Conservation (phyloP, 2,329 filamentous ascomycete species). For the Alternaria rosae region DNA sequence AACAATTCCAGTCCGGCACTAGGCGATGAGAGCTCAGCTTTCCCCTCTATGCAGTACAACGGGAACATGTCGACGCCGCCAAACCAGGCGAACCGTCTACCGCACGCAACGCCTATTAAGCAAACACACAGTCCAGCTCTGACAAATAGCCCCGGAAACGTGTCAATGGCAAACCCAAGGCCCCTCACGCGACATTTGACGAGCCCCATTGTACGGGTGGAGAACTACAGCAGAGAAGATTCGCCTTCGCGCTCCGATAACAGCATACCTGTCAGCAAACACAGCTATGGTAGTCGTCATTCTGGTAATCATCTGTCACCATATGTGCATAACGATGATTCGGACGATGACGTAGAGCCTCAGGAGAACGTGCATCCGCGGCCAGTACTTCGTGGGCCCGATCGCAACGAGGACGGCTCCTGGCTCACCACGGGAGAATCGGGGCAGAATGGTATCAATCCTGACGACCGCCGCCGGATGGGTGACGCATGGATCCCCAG, state of each 20-base stretch:
- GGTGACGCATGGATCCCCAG: conserved; percentile 55
- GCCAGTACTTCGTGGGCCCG: conserved; percentile 40
- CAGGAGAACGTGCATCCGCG: conserved; percentile 27
- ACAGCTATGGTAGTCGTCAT: conserved; percentile 44
- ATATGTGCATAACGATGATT: conserved; percentile 44
- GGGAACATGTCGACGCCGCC: conserved; percentile 41
- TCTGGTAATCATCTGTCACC: conserved; percentile 51
- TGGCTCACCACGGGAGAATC: conserved; percentile 53
- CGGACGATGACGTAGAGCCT: conserved; percentile 41
- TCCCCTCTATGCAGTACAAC: conserved; percentile 28
- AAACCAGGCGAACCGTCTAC: conserved; percentile 22
- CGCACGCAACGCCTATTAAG: conserved; percentile 41
- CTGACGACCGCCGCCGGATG: conserved; percentile 53
- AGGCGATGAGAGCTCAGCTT: conserved; percentile 36
- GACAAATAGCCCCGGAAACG: conserved; percentile 47
- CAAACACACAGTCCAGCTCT: conserved; percentile 50
- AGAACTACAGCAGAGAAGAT: conserved; percentile 47
- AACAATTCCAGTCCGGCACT: conserved; percentile 48
- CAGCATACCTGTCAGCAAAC: conserved; percentile 45
- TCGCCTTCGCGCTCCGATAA: conserved; percentile 46
- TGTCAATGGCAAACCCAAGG: conserved; percentile 35
- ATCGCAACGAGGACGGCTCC: conserved; percentile 56
- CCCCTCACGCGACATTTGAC: conserved; percentile 42
- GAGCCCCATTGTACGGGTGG: conserved; percentile 51
- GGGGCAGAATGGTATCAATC: conserved; percentile 57